phyloP scores from a whole-genome alignment of 768 basidiomycete genomes.

The Mycena rebaudengoi region DNA sequence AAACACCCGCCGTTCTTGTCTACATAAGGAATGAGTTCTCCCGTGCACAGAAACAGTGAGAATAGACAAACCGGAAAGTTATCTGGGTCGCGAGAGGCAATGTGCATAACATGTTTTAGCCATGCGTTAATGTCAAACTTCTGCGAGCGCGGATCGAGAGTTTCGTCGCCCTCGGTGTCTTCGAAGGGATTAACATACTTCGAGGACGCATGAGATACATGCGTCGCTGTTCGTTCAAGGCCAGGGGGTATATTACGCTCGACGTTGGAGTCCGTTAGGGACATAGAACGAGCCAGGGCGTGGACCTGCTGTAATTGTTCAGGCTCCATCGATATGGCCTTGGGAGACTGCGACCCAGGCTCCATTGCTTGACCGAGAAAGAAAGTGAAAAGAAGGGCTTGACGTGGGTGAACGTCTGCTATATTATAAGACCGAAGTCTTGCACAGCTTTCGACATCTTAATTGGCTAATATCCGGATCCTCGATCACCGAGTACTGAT shows the following conservation, averaged over 20 bases:
- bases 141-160: slow-evolving; percentile 43
- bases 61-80: slow-evolving; percentile 28
- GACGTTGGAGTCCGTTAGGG: not conserved
- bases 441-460: no score
- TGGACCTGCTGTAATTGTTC: slow-evolving; percentile 18
- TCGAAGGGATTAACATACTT: slow-evolving; percentile 34
- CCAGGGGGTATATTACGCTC: not conserved
- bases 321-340: slow-evolving; percentile 10
- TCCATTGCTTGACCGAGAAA: slow-evolving; percentile 1
- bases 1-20: slow-evolving; percentile 41
- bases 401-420: no score
- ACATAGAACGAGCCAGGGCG: slow-evolving; percentile 13
- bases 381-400: not conserved
- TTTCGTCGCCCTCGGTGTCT: slow-evolving; percentile 33
- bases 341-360: not conserved
- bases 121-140: slow-evolving; percentile 45
- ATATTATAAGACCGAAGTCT: no score
- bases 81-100: slow-evolving; percentile 35
- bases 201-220: not conserved
- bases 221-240: not conserved
- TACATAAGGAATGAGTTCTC: not conserved
- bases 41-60: not conserved
- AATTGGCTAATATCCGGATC: no score
- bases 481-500: no score
- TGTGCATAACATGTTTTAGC: slow-evolving; percentile 37